A percentile compares a stretch with the other conserved stretches of the same genome.
phyloP scores from a whole-genome alignment of 179 eudicot species.

The Vitellaria paradoxa region DNA sequence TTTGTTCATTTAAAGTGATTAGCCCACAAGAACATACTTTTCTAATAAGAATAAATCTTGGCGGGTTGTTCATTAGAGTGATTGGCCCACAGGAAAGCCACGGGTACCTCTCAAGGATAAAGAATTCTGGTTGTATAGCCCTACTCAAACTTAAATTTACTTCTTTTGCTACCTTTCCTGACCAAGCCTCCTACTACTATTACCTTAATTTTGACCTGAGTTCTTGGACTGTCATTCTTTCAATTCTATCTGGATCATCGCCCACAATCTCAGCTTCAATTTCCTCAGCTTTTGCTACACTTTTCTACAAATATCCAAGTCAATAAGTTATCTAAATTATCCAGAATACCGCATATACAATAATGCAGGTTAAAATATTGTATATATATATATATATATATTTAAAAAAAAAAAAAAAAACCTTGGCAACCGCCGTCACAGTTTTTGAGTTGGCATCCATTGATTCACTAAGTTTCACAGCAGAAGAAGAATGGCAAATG shows the following conservation, averaged over 20 bases:
- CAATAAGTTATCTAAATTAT: neutral
- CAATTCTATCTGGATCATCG: slow-evolving; percentile 38
- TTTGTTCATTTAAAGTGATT: too few relatives aligned
- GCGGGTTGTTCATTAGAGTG: too few relatives aligned
- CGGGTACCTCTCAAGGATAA: too few relatives aligned
- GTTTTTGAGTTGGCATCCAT: slow-evolving; percentile 18
- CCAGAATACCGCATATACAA: neutral
- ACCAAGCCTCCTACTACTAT: neutral
- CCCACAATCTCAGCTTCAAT: slow-evolving; percentile 26
- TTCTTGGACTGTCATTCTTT: slow-evolving; percentile 71
- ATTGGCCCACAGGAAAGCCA: too few relatives aligned
- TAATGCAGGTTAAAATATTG: neutral
- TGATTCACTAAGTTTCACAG: slow-evolving; percentile 16
- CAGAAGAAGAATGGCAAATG: slow-evolving; percentile 16
- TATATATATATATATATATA: neutral
- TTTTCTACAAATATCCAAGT: slow-evolving; percentile 26
- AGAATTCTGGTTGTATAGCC: too few relatives aligned
- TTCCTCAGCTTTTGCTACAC: slow-evolving; percentile 16
- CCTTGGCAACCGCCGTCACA: slow-evolving; percentile 29
- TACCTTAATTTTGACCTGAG: slow-evolving; percentile 74
- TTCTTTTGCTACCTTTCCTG: neutral
- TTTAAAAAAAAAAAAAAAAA: slow-evolving; percentile 11
- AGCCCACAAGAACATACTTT: too few relatives aligned
- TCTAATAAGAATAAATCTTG: too few relatives aligned
- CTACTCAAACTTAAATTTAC: neutral